Percentiles rank a stretch among this genome's conserved stretches.
Conservation (phyloP, 305 asterid species). For the Fraxinus dipetala region DNA sequence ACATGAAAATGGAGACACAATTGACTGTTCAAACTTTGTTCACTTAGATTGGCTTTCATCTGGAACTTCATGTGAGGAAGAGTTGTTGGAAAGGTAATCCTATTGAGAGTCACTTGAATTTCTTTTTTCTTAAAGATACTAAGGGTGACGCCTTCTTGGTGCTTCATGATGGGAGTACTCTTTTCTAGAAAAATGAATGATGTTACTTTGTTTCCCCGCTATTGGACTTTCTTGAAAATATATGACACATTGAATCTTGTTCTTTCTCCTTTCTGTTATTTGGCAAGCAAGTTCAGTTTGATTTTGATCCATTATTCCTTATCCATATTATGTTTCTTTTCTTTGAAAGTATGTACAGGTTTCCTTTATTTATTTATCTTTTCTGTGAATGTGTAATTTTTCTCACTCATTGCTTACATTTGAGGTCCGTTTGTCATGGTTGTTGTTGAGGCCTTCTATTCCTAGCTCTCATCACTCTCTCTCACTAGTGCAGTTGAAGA, state of each 20-base stretch:
- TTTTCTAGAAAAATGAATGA: background rate
- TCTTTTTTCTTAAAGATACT: background rate
- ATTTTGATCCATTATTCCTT: background rate
- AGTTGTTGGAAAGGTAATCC: constrained; percentile 69
- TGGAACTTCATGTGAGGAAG: constrained; percentile 90
- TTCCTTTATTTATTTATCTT: background rate
- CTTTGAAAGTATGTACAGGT: background rate
- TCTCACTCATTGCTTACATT: background rate
- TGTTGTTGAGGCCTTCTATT: background rate
- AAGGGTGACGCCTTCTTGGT: background rate
- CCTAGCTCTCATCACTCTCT: background rate
- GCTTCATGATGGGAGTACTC: background rate
- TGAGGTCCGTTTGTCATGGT: background rate
- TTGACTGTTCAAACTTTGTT: constrained; percentile 84
- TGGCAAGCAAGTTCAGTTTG: background rate
- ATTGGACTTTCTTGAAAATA: background rate
- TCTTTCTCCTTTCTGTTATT: background rate
- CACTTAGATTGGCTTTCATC: constrained; percentile 94
- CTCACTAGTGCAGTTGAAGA: background rate
- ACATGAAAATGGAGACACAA: constrained; percentile 57
- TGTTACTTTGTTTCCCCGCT: background rate
- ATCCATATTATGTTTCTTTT: background rate
- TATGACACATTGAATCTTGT: background rate
- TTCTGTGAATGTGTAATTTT: background rate
- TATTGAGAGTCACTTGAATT: constrained; percentile 7